Base-by-base conservation (phyloP, 306 rosid genomes). In the Sophora flavescens region DNA sequence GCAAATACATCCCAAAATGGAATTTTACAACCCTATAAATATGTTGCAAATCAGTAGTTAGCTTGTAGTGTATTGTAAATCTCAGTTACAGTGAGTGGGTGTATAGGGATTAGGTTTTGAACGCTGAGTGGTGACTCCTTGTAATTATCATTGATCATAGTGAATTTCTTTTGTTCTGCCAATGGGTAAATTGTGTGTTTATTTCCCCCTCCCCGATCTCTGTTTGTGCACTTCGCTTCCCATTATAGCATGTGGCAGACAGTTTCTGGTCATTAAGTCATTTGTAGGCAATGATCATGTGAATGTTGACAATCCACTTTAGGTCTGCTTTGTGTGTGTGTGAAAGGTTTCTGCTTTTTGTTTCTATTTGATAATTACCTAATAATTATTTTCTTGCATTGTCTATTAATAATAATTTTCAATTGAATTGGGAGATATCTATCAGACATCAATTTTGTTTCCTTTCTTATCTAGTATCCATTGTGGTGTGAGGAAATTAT, bases 401-500 rank as follows among this genome's bases (percentile, higher is more conserved):
- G 53, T 73, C 78, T 44, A 12, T 61, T 56, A 22, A 22, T 22
- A 22, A 22, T 13, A 56, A 16, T 64, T 4, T 57, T 59, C 48
- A 18, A 66, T 74, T 54, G 79, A 58, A 57, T 48, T 50, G 39
- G 70, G 63, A 47, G 26, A 36, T 57, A 32, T 66, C 63, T 58
- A 6, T 33, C 14, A 12, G 57, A 7, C 33, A 22, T 39, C 18
- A 22, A 44, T 74, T 74, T 22, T 54, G 26, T 72, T 54, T 32
- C 45, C 39, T 35, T 52, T 64, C 18, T 39, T 58, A 18, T 45
- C 12, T 56, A 26, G 14, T 16, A 22, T 39, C 4, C 44, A 6
- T 39, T 39, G 44, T 6, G 8, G 9, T 80, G 36, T 59, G 63
- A 36, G 57, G 17, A 60, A 48, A 15, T 32, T 17, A 7, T 45